Percentiles rank a stretch among this genome's conserved stretches.
phyloP scores from a whole-genome alignment of 75 land plant genomes.

The Pseudotsuga menziesii region DNA sequence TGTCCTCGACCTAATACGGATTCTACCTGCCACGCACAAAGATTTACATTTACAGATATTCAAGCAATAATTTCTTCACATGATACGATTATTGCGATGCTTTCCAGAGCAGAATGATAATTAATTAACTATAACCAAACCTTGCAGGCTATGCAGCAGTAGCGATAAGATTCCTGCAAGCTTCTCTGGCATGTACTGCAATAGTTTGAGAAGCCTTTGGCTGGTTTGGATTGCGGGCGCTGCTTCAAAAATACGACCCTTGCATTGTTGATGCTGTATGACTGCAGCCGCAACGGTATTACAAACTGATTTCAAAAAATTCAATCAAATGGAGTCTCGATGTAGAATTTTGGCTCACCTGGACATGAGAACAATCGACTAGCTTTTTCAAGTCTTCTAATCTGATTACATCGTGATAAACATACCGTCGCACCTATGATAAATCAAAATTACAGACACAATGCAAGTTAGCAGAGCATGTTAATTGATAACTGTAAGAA shows the following conservation, averaged over 20 bases:
- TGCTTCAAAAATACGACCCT: slow-evolving; percentile 40
- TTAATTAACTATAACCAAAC: slow-evolving; percentile 1
- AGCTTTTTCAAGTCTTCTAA: slow-evolving; percentile 45
- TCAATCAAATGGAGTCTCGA: background rate
- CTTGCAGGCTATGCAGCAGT: slow-evolving; percentile 41
- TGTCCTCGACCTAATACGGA: too few relatives aligned
- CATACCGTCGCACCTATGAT: slow-evolving; percentile 59
- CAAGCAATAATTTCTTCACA: too few relatives aligned
- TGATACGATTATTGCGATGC: too few relatives aligned
- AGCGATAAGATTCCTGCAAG: slow-evolving; percentile 32
- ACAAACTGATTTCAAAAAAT: background rate
- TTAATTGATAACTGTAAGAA: background rate
- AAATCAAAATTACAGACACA: background rate
- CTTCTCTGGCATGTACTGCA: slow-evolving; percentile 35
- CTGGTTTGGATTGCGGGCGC: slow-evolving; percentile 35
- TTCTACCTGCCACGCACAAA: too few relatives aligned
- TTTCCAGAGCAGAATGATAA: too few relatives aligned
- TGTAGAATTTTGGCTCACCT: background rate
- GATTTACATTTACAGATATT: too few relatives aligned
- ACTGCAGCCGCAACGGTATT: slow-evolving; percentile 8
- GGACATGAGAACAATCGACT: background rate
- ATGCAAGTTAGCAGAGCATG: background rate
- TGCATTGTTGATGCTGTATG: slow-evolving; percentile 40
- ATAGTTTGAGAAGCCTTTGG: slow-evolving; percentile 32
- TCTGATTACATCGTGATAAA: slow-evolving; percentile 65